These are phyloP conservation scores for Prunus salicina DNA, from an alignment of 306 rosid species.

Conservation along the genomic window DNA sequence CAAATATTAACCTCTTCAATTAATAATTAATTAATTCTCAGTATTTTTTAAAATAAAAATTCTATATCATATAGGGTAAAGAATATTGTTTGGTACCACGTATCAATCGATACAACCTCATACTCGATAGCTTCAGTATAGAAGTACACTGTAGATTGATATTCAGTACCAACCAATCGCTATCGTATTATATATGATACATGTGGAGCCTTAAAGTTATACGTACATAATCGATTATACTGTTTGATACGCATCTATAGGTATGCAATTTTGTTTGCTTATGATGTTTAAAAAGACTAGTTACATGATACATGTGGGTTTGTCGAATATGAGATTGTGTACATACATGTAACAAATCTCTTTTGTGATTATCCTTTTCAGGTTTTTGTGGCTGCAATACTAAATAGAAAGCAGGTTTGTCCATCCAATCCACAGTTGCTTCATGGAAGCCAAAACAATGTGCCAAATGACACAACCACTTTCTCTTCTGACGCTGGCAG, in stretches of 20 bases:
- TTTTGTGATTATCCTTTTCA: conserved; percentile 20
- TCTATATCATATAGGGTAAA: no score
- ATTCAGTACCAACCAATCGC: no score
- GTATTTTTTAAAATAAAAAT: no score
- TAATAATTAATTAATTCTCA: not conserved
- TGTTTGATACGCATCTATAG: conserved; percentile 2
- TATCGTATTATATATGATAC: no score
- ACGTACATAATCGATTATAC: not conserved
- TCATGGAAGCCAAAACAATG: conserved; percentile 48
- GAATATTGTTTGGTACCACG: no score
- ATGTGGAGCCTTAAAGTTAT: no score
- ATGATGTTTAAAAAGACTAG: conserved; percentile 5
- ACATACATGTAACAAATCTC: not conserved
- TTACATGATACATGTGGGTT: not conserved
- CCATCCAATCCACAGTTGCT: conserved; percentile 67
- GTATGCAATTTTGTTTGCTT: conserved; percentile 14
- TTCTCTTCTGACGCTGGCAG: conserved; percentile 29
- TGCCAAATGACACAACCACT: conserved; percentile 3
- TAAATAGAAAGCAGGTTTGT: conserved; percentile 60
- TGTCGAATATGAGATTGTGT: conserved; percentile 2
- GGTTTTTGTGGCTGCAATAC: conserved; percentile 90
- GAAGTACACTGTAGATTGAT: no score
- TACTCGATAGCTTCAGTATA: no score
- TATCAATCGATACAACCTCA: no score
- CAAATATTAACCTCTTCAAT: not conserved